phyloP scores from a whole-genome alignment of 1,284 basidiomycete species.

The Ustilago crameri region DNA sequence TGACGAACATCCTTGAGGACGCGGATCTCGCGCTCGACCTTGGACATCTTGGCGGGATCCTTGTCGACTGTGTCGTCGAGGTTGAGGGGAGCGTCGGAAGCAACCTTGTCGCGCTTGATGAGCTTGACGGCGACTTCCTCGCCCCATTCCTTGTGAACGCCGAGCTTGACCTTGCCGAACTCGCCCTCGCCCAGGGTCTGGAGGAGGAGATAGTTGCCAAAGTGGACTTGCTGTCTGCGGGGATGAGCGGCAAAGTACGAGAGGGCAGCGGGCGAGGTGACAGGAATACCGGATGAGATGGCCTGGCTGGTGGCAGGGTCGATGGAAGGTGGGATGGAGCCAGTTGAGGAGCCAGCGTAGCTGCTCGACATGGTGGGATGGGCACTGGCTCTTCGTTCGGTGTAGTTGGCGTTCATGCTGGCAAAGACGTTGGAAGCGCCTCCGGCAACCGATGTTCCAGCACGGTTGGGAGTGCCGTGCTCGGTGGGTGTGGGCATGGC shows the following conservation, averaged over 20 bases:
- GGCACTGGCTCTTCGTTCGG: constrained; percentile 61
- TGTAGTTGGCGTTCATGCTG: constrained; percentile 46
- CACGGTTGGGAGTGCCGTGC: constrained; percentile 22
- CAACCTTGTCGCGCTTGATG: constrained; percentile 91
- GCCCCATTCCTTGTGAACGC: constrained; percentile 89
- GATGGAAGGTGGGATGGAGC: constrained; percentile 23
- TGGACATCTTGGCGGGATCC: constrained; percentile 80
- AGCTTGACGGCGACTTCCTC: constrained; percentile 99
- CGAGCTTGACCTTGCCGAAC: constrained; percentile 99
- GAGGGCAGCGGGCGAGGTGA: constrained; percentile 66
- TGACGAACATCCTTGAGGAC: constrained; percentile 92
- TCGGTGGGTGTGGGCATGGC: constrained; percentile 59
- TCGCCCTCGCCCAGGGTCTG: constrained; percentile 82
- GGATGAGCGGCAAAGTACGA: constrained; percentile 67
- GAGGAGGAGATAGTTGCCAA: constrained; percentile 67
- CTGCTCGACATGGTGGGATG: constrained; percentile 57
- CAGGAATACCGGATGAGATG: constrained; percentile 59
- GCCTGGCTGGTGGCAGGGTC: constrained; percentile 53
- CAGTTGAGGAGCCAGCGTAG: constrained; percentile 11
- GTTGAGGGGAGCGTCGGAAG: constrained; percentile 72
- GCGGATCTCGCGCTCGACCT: constrained; percentile 97
- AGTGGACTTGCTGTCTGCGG: constrained; percentile 67
- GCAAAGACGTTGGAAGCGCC: constrained; percentile 43
- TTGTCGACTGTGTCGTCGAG: constrained; percentile 42
- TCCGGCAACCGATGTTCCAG: constrained; percentile 8